phyloP scores from a whole-genome alignment of 495 filamentous ascomycete species.

The Penicillium goetzii region DNA sequence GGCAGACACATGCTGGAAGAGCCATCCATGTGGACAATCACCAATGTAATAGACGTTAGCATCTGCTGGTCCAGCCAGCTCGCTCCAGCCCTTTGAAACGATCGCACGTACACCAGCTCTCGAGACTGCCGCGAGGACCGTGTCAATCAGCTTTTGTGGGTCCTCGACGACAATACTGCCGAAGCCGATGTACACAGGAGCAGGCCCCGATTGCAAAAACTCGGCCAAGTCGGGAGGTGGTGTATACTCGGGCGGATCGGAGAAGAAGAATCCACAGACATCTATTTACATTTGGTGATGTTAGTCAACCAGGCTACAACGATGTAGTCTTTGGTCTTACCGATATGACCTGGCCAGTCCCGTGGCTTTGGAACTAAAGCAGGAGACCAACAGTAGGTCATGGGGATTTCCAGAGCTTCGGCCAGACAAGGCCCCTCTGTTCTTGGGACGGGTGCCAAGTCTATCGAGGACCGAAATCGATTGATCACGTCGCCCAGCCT shows the following conservation, averaged over 20 bases:
- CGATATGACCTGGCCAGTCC: constrained; percentile 64
- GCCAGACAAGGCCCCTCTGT: constrained; percentile 41
- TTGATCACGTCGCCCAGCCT: constrained; percentile 66
- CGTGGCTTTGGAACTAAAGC: constrained; percentile 62
- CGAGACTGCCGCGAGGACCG: constrained; percentile 59
- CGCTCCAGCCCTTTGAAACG: constrained; percentile 67
- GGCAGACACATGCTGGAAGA: constrained; percentile 63
- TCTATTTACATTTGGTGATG: constrained; percentile 27
- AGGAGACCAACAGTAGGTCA: constrained; percentile 69
- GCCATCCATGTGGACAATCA: constrained; percentile 68
- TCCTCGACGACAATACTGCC: constrained; percentile 69
- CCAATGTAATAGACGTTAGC: constrained; percentile 59
- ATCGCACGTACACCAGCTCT: constrained; percentile 57
- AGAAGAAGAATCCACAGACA: constrained; percentile 66
- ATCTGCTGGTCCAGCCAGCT: constrained; percentile 53
- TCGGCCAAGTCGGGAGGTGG: constrained; percentile 53
- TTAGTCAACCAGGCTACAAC: background rate
- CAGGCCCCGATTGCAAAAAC: constrained; percentile 57
- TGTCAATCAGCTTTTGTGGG: constrained; percentile 53
- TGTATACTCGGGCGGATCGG: constrained; percentile 52
- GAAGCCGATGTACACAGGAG: constrained; percentile 70
- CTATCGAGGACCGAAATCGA: constrained; percentile 53
- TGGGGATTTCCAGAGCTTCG: constrained; percentile 57
- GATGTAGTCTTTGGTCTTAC: constrained; percentile 24
- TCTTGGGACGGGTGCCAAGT: constrained; percentile 52